Conservation (phyloP, 1,139 yeast species). For the Trichomonascaceae sp. region DNA sequence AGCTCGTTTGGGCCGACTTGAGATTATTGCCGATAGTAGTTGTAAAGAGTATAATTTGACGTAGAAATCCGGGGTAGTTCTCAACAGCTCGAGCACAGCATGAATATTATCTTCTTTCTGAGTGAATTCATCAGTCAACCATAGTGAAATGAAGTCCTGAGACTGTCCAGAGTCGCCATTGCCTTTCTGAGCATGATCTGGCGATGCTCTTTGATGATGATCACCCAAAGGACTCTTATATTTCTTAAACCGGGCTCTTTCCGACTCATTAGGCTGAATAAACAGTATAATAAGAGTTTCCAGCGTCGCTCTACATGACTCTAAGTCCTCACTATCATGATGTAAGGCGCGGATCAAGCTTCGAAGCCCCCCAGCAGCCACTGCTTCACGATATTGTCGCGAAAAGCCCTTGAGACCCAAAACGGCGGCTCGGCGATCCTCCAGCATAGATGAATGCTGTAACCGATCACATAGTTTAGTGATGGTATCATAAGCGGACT, state of each 20-base stretch:
- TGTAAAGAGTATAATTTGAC: constrained; percentile 76
- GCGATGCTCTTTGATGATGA: background rate
- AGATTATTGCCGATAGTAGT: constrained; percentile 72
- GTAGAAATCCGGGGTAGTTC: constrained; percentile 59
- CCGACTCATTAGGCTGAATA: constrained; percentile 30
- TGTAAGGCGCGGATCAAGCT: constrained; percentile 64
- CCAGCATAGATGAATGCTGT: constrained; percentile 71
- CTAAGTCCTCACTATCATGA: constrained; percentile 61
- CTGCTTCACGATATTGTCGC: constrained; percentile 82
- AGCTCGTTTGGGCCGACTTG: constrained; percentile 67
- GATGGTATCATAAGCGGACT: constrained; percentile 77
- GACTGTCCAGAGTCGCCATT: constrained; percentile 26
- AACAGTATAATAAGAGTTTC: constrained; percentile 82
- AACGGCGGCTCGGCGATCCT: constrained; percentile 89
- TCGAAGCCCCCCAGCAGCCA: constrained; percentile 80
- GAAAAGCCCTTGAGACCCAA: constrained; percentile 85
- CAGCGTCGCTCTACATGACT: constrained; percentile 71
- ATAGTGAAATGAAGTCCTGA: constrained; percentile 80
- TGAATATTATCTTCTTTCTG: constrained; percentile 52
- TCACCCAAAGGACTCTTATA: constrained; percentile 69
- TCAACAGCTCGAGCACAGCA: constrained; percentile 51
- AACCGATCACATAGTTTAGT: constrained; percentile 84
- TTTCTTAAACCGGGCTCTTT: constrained; percentile 33
- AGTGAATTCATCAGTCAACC: constrained; percentile 93
- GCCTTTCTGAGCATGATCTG: background rate